Percentiles rank a stretch among this genome's conserved stretches.
phyloP scores from a whole-genome alignment of 2,329 filamentous ascomycete genomes.

The Pyricularia sp. region DNA sequence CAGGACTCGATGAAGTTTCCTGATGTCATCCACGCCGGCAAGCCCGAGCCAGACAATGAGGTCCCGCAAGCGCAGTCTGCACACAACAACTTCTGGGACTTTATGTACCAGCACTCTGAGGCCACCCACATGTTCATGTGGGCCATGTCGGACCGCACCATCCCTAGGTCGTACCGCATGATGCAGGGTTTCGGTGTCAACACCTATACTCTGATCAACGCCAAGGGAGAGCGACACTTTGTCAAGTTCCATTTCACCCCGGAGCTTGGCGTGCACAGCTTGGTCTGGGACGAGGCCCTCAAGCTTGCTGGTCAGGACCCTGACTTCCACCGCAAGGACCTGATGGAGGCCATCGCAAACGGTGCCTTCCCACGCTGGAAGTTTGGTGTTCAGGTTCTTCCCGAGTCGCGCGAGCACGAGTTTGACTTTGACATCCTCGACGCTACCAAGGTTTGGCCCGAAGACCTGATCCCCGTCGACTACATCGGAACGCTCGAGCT shows the following conservation, averaged over 20 bases:
- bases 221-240: conserved; percentile 54
- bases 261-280: conserved; percentile 59
- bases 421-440: conserved; percentile 82
- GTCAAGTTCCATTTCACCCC: conserved; percentile 71
- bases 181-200: conserved; percentile 83
- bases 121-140: conserved; percentile 71
- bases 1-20: conserved; percentile 66
- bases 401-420: conserved; percentile 56
- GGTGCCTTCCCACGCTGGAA: conserved; percentile 65
- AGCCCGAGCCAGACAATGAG: conserved; percentile 59
- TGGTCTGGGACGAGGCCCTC: conserved; percentile 69
- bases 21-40: conserved; percentile 48
- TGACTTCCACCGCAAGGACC: conserved; percentile 70
- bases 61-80: conserved; percentile 58
- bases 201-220: conserved; percentile 58
- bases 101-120: conserved; percentile 53
- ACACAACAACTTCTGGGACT: conserved; percentile 71
- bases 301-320: conserved; percentile 65
- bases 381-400: conserved; percentile 68
- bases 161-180: conserved; percentile 66
- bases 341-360: conserved; percentile 59
- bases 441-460: conserved; percentile 76
- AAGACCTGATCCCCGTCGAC: conserved; percentile 59
- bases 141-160: conserved; percentile 62
- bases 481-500: conserved; percentile 71